Base-by-base conservation (phyloP, 2,329 filamentous ascomycete species). In the Calonectria henricotiae region DNA sequence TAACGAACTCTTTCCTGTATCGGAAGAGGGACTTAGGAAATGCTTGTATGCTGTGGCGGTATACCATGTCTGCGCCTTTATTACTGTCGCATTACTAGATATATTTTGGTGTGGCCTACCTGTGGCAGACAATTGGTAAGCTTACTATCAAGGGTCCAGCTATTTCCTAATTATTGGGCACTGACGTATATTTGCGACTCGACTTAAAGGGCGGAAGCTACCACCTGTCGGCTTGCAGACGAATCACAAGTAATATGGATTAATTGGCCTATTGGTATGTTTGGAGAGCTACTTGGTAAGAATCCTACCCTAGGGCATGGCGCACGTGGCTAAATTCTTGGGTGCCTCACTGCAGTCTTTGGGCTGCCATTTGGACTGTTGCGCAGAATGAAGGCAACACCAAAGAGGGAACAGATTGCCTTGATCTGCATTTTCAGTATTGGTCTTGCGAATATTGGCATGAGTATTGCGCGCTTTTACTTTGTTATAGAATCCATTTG, bases 201-300 rank as follows among this genome's bases (percentile, higher is more conserved):
- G 25, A 12, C 20, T n/a, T 37, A 2, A 17, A 44, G 30, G 60
- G 15, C 7, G 7, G 5, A 47, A 17, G 4, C 12, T 17, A 23
- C 7, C 17, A 35, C 2, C 23, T 35, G 32, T 23, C 15, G 13
- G 9, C 13, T 35, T 2, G 6, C 23, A n/a, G 9, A 9, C 4
- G 9, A 23, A n/a, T 9, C 9, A 9, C 2, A 20, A 3, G 27
- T 51, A 2, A 25, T n/a, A 20, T 49, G 32, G 32, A 23, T 49
- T 3, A 37, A 25, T 15, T 63, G 32, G 61, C n/a, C 60, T 12
- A 15, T 63, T 15, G 30, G 61, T 1, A 35, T 63, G 4, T 8
- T 37, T 17, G 20, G 43, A 51, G 44, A 63, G 30, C 17, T 62
- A 8, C 43, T 62, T 20, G 43, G 60, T 62, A 49, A 47, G 60